phyloP scores from a whole-genome alignment of 1,139 yeast genomes.

The Fermentozyma sake region DNA sequence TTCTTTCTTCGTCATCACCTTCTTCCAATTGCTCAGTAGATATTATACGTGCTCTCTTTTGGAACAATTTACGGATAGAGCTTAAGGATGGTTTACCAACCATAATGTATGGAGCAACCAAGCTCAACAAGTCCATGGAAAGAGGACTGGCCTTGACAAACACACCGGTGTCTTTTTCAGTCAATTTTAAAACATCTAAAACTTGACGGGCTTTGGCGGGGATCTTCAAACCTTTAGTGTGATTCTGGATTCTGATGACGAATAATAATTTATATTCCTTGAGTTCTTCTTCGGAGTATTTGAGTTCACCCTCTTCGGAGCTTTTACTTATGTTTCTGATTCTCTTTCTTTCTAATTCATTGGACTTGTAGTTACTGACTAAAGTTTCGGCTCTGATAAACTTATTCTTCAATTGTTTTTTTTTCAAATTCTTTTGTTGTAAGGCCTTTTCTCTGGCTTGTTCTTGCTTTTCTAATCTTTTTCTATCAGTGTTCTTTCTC shows the following conservation, averaged over 20 bases:
- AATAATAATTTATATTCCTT: constrained; percentile 51
- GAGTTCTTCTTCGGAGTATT: constrained; percentile 7
- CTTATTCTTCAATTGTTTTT: constrained; percentile 38
- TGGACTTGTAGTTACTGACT: constrained; percentile 60
- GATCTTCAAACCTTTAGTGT: constrained; percentile 53
- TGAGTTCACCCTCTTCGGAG: constrained; percentile 14
- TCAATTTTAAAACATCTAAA: constrained; percentile 54
- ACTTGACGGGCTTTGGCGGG: constrained; percentile 64
- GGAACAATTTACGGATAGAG: constrained; percentile 67
- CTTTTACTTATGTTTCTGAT: constrained; percentile 49
- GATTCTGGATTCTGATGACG: constrained; percentile 60
- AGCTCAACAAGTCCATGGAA: constrained; percentile 55
- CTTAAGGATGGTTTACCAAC: constrained; percentile 69
- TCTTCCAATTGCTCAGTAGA: constrained; percentile 30
- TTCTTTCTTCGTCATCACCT: constrained; percentile 26
- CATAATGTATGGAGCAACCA: constrained; percentile 68
- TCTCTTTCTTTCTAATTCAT: constrained; percentile 64
- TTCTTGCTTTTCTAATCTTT: constrained; percentile 62
- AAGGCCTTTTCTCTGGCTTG: constrained; percentile 21
- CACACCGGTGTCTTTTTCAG: constrained; percentile 61
- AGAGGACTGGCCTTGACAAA: constrained; percentile 58
- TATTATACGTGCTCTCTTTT: constrained; percentile 65
- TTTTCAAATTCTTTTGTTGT: constrained; percentile 29
- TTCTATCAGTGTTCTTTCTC: constrained; percentile 72
- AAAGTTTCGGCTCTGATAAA: constrained; percentile 72